Percentiles rank a stretch among this genome's conserved stretches.
Conservation (phyloP, 441 rosid species). For the Croton setiger region DNA sequence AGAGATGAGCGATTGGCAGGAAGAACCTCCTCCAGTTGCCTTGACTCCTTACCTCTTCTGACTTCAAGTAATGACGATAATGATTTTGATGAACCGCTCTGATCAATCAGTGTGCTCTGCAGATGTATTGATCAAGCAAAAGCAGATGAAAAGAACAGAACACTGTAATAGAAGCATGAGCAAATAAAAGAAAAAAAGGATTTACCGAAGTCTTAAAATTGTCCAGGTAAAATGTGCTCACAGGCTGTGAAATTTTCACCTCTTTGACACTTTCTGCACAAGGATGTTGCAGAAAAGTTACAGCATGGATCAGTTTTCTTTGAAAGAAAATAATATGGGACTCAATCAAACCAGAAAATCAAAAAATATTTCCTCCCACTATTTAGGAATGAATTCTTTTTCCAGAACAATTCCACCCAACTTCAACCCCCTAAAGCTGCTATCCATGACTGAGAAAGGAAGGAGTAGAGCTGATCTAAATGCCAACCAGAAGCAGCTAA, state of each 20-base stretch:
- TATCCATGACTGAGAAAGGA: not conserved
- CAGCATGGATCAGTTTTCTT: slow-evolving; percentile 13
- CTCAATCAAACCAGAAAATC: not conserved
- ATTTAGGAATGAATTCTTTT: slow-evolving; percentile 1
- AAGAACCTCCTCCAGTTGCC: slow-evolving; percentile 46
- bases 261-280: slow-evolving; percentile 44
- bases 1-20: slow-evolving; percentile 79
- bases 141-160: slow-evolving; percentile 7
- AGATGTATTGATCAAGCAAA: slow-evolving; percentile 22
- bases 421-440: not conserved
- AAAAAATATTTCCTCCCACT: slow-evolving; percentile 6
- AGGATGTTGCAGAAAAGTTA: slow-evolving; percentile 20
- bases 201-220: slow-evolving; percentile 29
- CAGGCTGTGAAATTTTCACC: slow-evolving; percentile 26
- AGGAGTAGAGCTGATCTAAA: not conserved
- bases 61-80: slow-evolving; percentile 37
- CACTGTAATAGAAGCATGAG: slow-evolving; percentile 7
- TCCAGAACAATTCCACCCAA: not conserved
- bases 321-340: not conserved
- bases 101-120: slow-evolving; percentile 31
- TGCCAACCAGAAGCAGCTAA: not conserved
- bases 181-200: slow-evolving; percentile 13
- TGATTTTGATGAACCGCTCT: slow-evolving; percentile 24
- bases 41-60: slow-evolving; percentile 37
- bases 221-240: slow-evolving; percentile 27